A percentile compares a stretch with the other conserved stretches of the same genome.
phyloP scores from a whole-genome alignment of 2,329 filamentous ascomycete genomes.

The Penicillium sp. region DNA sequence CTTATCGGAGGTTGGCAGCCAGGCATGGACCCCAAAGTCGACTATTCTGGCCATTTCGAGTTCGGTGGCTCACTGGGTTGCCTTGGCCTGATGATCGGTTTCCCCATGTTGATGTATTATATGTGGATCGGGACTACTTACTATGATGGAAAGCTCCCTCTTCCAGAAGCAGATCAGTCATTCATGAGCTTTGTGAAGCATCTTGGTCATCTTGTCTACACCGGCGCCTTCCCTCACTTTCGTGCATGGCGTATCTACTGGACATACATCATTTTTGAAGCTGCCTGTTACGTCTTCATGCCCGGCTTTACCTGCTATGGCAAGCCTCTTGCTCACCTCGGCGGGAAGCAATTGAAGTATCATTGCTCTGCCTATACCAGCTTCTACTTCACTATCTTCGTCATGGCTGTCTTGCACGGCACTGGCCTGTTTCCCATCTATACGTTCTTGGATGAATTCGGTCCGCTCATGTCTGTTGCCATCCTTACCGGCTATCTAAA shows the following conservation, averaged over 20 bases:
- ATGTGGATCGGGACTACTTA: slow-evolving; percentile 97
- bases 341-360: slow-evolving; percentile 82
- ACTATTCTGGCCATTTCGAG: slow-evolving; percentile 54
- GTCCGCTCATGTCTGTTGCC: slow-evolving; percentile 85
- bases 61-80: slow-evolving; percentile 85
- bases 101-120: slow-evolving; percentile 94
- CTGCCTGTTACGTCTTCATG: slow-evolving; percentile 75
- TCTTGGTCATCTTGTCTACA: slow-evolving; percentile 71
- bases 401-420: slow-evolving; percentile 71
- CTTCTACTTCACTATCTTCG: slow-evolving; percentile 78
- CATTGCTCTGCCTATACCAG: slow-evolving; percentile 87
- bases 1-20: slow-evolving; percentile 21
- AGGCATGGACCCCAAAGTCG: slow-evolving; percentile 27
- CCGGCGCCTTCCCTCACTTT: slow-evolving; percentile 76
- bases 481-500: slow-evolving; percentile 87
- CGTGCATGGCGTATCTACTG: slow-evolving; percentile 93
- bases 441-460: slow-evolving; percentile 91
- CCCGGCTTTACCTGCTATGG: slow-evolving; percentile 86
- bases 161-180: slow-evolving; percentile 63
- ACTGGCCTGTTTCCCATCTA: slow-evolving; percentile 83
- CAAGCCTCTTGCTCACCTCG: slow-evolving; percentile 78
- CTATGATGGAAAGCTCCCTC: slow-evolving; percentile 80
- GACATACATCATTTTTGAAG: slow-evolving; percentile 84
- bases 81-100: slow-evolving; percentile 79
- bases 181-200: slow-evolving; percentile 69